phyloP scores from a whole-genome alignment of 139 green algal genomes.

The Desmodesmus armatus region DNA sequence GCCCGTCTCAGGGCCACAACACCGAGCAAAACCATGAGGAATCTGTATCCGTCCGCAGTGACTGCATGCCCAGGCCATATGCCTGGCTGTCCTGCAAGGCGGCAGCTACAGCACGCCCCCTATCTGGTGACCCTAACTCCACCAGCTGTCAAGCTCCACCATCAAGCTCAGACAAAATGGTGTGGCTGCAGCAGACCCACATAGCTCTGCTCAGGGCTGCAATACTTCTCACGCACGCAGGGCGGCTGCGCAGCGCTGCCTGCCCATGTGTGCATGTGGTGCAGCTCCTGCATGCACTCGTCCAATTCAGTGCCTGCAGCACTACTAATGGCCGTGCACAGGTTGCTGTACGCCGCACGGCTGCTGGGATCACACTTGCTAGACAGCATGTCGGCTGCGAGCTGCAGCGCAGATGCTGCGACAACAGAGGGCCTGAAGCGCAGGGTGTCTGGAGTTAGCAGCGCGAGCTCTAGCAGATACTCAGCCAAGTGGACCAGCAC shows the following conservation, averaged over 20 bases:
- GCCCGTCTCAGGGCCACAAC: no score
- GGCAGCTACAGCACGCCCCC: no score
- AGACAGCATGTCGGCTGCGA: slow-evolving; percentile 63
- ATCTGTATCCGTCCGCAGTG: no score
- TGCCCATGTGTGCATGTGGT: slow-evolving; percentile 14
- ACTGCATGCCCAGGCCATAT: no score
- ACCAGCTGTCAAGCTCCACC: no score
- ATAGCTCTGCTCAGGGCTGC: background rate
- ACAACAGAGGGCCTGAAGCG: slow-evolving; percentile 78
- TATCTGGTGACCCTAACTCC: no score
- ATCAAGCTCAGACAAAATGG: no score
- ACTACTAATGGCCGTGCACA: slow-evolving; percentile 8
- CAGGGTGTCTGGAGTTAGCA: slow-evolving; percentile 84
- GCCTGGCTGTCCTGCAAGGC: no score
- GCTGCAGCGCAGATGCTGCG: slow-evolving; percentile 75
- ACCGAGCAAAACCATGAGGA: no score
- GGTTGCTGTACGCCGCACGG: slow-evolving; percentile 4
- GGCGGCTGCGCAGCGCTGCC: slow-evolving; percentile 6
- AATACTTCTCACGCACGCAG: slow-evolving; percentile 27
- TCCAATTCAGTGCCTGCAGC: background rate
- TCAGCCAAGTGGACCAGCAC: slow-evolving; percentile 71
- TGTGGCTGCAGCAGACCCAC: background rate
- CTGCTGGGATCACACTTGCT: background rate
- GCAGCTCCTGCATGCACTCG: slow-evolving; percentile 26
- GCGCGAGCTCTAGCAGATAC: slow-evolving; percentile 86